Percentiles rank a stretch among this genome's conserved stretches.
Conservation (phyloP, 2,329 filamentous ascomycete genomes). For the Ascochyta viciae-villosae region DNA sequence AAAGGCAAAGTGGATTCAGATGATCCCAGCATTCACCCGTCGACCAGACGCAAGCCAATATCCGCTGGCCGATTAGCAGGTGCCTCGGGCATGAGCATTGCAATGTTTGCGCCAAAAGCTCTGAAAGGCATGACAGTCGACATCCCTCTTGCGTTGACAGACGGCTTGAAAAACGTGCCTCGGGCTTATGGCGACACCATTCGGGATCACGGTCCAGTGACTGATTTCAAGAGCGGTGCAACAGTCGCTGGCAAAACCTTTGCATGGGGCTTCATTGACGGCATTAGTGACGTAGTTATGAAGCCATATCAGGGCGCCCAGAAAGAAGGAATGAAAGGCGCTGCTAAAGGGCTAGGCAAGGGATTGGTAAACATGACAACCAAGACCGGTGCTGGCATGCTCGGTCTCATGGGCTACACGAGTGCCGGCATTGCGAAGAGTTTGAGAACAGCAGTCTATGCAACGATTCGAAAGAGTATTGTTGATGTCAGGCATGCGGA, state of each 20-base stretch:
- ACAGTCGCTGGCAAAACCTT: conserved; percentile 77
- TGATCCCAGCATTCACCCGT: neutral
- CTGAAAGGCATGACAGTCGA: conserved; percentile 60
- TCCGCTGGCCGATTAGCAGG: conserved; percentile 11
- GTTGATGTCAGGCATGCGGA: conserved; percentile 10
- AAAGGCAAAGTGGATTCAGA: too few relatives aligned
- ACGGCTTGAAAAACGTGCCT: conserved; percentile 84
- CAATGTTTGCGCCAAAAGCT: conserved; percentile 16
- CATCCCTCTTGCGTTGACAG: conserved; percentile 77
- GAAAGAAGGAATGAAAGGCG: conserved; percentile 66
- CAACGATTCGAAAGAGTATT: conserved; percentile 13
- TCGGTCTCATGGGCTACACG: conserved; percentile 35
- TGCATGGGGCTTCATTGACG: conserved; percentile 76
- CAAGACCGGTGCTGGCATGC: conserved; percentile 24
- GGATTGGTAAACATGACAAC: conserved; percentile 26
- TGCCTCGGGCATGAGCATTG: conserved; percentile 20
- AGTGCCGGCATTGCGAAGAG: conserved; percentile 60
- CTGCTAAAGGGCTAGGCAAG: conserved; percentile 52
- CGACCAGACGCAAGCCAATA: conserved; percentile 5
- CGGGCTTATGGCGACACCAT: conserved; percentile 81
- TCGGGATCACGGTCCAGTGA: conserved; percentile 74
- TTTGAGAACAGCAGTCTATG: conserved; percentile 9
- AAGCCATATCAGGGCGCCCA: conserved; percentile 73
- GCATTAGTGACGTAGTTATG: conserved; percentile 75
- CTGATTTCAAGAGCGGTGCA: conserved; percentile 73